Evolutionary conservation across 352 stramenopile genomes (phyloP), one percentile per base, ranked within the genome.

Genomic region (Phytopythium vexans): DNA sequence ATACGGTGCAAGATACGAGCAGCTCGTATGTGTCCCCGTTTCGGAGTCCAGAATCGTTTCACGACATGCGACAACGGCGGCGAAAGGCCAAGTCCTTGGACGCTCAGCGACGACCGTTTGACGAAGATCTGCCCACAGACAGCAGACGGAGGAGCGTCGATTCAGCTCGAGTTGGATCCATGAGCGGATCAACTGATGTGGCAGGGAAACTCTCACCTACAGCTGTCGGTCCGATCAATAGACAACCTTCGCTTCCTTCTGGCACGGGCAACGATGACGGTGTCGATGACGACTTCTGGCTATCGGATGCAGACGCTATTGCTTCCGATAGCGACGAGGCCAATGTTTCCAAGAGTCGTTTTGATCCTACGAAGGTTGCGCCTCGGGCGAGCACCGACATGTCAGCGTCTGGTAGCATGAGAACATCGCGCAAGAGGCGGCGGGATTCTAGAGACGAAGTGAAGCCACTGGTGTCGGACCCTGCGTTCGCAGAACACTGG

Each of bases 21-120:
- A 47, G 33, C 4, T 62, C 50, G 33, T 88, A 89, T 39, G 58
- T 89, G 6, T 92, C 78, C 12, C 82, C 78, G 8, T 92, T 89
- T 16, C 66, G 57, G 21, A 59, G 66, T 38, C 47, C 53, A 11
- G 60, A 72, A 6, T 62, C 42, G 1, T 72, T 78, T 32, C 52
- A 62, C n/a, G 58, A 61, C 21, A 63, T 60, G 50, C 69, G 67
- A 40, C 49, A 40, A 8, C 64, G 50, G 34, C 55, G 56, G 47
- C 49, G 63, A 52, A 42, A 35, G 10, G 3, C 27, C 36, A 31
- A 3, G 16, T 34, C 46, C 0, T n/a, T 52, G 5, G 46, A 52
- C 5, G 0, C 14, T 27, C 21, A 27, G 8, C 46, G 9, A 2
- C 34, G 16, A 8, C 8, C 11, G 4, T 41, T 15, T 3, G 46